Percentiles rank a stretch among this genome's conserved stretches.
These are phyloP conservation scores for Alternaria burnsii DNA, from an alignment of 2,329 filamentous ascomycete species.

Conservation along the genomic window DNA sequence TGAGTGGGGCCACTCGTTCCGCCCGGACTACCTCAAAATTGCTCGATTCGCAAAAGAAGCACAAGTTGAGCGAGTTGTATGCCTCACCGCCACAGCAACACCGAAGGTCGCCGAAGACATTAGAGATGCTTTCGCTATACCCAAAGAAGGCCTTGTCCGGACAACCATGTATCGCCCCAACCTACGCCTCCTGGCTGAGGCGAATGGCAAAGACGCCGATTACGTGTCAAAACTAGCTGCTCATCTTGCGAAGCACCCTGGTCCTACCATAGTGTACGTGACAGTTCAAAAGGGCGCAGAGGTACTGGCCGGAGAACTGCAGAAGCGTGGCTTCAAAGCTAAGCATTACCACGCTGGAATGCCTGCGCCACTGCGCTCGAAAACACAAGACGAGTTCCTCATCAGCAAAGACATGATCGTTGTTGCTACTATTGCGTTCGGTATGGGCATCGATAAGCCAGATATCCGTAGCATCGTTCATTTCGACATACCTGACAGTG, in stretches of 20 bases:
- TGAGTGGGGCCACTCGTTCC: conserved; percentile 97
- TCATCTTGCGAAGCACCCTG: conserved; percentile 62
- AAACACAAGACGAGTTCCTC: conserved; percentile 83
- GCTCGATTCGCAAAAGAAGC: conserved; percentile 78
- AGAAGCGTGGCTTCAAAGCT: conserved; percentile 71
- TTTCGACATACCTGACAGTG: conserved; percentile 86
- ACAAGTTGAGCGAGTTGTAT: conserved; percentile 78
- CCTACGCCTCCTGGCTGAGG: conserved; percentile 63
- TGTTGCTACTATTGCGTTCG: conserved; percentile 96
- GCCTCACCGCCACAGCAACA: conserved; percentile 90
- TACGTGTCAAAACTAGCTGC: conserved; percentile 72
- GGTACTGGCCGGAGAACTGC: conserved; percentile 71
- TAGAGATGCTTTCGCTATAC: conserved; percentile 90
- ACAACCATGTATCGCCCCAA: conserved; percentile 69
- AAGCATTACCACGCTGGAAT: conserved; percentile 86
- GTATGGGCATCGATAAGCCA: conserved; percentile 98
- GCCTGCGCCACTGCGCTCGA: conserved; percentile 68
- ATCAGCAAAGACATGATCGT: conserved; percentile 80
- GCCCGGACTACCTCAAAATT: conserved; percentile 87
- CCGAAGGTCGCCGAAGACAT: conserved; percentile 76
- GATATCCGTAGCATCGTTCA: conserved; percentile 96
- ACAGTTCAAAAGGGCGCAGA: conserved; percentile 67
- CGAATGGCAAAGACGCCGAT: conserved; percentile 72
- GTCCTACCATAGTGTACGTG: conserved; percentile 68
- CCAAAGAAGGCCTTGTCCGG: conserved; percentile 65